Percentiles rank a stretch among this genome's conserved stretches.
These are phyloP conservation scores for Purshia tridentata DNA, from an alignment of 306 rosid genomes.

Conservation along the genomic window DNA sequence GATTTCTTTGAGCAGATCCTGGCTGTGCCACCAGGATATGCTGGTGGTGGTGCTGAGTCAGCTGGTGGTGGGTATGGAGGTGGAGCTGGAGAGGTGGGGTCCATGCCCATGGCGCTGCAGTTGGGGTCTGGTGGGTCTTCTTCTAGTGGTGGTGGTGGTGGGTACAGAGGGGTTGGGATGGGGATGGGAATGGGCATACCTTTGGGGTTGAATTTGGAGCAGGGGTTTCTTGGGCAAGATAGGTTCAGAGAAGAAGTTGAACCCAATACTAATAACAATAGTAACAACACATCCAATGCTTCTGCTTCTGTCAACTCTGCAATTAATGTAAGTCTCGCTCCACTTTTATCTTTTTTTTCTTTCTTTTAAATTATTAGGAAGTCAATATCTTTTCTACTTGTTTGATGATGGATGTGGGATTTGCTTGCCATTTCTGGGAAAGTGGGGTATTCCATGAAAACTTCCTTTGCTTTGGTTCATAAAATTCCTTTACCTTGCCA, in stretches of 20 bases:
- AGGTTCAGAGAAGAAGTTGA: slow-evolving; percentile 50
- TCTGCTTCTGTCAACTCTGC: slow-evolving; percentile 38
- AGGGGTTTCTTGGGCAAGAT: slow-evolving; percentile 52
- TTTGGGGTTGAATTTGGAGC: slow-evolving; percentile 81
- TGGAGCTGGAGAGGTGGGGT: slow-evolving; percentile 39
- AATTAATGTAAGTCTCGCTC: slow-evolving; percentile 48
- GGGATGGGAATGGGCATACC: slow-evolving; percentile 69
- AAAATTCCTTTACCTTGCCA: neutral
- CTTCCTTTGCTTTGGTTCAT: neutral
- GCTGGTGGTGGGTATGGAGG: slow-evolving; percentile 38
- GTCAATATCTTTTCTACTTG: neutral
- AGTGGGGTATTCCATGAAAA: slow-evolving; percentile 12
- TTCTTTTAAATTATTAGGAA: neutral
- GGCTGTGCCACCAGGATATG: slow-evolving; percentile 48
- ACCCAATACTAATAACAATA: slow-evolving; percentile 16
- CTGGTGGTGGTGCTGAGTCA: slow-evolving; percentile 24
- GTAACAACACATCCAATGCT: slow-evolving; percentile 33
- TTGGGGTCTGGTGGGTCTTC: slow-evolving; percentile 47
- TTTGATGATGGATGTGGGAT: neutral
- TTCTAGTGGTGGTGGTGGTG: slow-evolving; percentile 20
- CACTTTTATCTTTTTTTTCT: neutral
- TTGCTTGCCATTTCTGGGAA: slow-evolving; percentile 15
- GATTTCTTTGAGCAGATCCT: slow-evolving; percentile 92
- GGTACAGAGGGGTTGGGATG: slow-evolving; percentile 37
- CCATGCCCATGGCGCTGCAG: slow-evolving; percentile 58